Percentiles rank a stretch among this genome's conserved stretches.
Evolutionary conservation across 768 basidiomycete genomes (phyloP).

Genomic region (Lactarius sanguifluus): DNA sequence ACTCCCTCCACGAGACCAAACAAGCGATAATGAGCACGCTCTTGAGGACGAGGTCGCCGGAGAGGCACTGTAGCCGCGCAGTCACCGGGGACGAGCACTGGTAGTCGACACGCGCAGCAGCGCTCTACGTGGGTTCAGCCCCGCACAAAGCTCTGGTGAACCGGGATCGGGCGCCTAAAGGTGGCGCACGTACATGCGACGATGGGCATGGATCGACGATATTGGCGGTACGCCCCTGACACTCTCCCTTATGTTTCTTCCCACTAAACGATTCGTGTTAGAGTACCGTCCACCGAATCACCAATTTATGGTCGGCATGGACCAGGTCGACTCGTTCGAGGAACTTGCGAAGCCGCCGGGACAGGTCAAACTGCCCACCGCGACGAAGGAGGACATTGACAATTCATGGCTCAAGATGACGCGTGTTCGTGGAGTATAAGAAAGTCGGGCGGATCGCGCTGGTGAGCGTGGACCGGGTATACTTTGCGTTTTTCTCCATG

Average conservation of each 20-base stretch:
- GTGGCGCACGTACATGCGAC: conserved; percentile 11
- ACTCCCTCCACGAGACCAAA: background rate
- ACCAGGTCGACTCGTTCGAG: conserved; percentile 73
- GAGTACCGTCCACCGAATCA: conserved; percentile 90
- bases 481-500: conserved; percentile 23
- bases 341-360: conserved; percentile 73
- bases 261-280: conserved; percentile 31
- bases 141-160: conserved; percentile 27
- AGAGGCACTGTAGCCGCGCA: background rate
- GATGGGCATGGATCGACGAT: conserved; percentile 48
- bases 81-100: conserved; percentile 32
- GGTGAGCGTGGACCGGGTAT: conserved; percentile 78
- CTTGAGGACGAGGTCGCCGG: background rate
- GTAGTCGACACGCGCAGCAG: conserved; percentile 64
- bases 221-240: background rate
- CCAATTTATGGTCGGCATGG: conserved; percentile 74
- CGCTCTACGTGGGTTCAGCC: conserved; percentile 50
- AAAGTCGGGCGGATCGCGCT: conserved; percentile 38
- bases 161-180: background rate
- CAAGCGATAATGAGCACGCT: background rate
- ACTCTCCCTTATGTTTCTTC: background rate
- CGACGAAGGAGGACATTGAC: conserved; percentile 70
- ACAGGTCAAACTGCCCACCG: conserved; percentile 75
- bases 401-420: too few species aligned
- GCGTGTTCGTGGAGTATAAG: too few species aligned